Conservation (phyloP, 441 rosid genomes). For the Hura crepitans region DNA sequence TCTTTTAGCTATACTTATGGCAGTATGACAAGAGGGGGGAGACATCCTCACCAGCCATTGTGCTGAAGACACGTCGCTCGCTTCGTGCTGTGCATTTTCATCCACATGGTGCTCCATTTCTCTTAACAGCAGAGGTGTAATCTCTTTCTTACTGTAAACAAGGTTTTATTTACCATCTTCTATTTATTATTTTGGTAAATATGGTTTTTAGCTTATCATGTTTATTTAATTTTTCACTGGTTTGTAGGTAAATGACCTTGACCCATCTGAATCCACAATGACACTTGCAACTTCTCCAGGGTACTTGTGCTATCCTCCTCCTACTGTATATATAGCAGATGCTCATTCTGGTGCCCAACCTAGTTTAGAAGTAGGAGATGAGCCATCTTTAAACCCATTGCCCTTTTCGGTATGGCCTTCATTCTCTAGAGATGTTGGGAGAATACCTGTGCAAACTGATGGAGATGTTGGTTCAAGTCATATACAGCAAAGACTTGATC, state of each 20-base stretch:
- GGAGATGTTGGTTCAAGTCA: slow-evolving; percentile 30
- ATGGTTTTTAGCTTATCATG: not conserved
- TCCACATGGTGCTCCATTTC: slow-evolving; percentile 79
- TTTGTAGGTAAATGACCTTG: slow-evolving; percentile 85
- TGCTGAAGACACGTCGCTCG: slow-evolving; percentile 68
- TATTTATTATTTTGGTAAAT: not conserved
- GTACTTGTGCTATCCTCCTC: slow-evolving; percentile 66
- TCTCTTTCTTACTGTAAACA: slow-evolving; percentile 19
- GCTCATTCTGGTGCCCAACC: slow-evolving; percentile 41
- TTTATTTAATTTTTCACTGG: slow-evolving; percentile 17
- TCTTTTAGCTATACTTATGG: slow-evolving; percentile 68
- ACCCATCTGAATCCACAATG: slow-evolving; percentile 69
- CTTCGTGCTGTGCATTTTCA: slow-evolving; percentile 92
- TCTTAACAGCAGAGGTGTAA: slow-evolving; percentile 81
- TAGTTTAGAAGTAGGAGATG: slow-evolving; percentile 43
- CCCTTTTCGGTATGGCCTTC: slow-evolving; percentile 48
- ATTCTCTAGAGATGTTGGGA: slow-evolving; percentile 40
- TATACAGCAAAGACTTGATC: slow-evolving; percentile 15
- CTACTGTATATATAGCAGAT: slow-evolving; percentile 55
- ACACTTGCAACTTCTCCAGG: slow-evolving; percentile 68
- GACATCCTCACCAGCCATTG: slow-evolving; percentile 57
- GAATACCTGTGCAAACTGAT: slow-evolving; percentile 25
- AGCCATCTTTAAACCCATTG: slow-evolving; percentile 51
- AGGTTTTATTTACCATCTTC: not conserved
- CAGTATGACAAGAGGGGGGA: slow-evolving; percentile 57